Base-by-base conservation (phyloP, 2,329 filamentous ascomycete species). In the Trichophyton schoenleinii region DNA sequence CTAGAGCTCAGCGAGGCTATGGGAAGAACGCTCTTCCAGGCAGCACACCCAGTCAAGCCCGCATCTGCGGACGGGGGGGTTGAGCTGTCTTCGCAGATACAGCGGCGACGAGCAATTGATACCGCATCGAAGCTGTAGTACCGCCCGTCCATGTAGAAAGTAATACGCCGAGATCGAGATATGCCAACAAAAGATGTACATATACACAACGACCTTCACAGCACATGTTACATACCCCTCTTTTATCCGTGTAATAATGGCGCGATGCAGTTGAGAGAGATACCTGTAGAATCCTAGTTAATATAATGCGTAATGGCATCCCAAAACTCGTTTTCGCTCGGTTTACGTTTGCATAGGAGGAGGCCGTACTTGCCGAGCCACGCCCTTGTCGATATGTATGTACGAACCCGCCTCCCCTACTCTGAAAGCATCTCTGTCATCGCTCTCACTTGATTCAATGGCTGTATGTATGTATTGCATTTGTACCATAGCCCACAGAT, bases 1-100 rank as follows among this genome's bases (percentile, higher is more conserved):
- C 74, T 97, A 42, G 78, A 80, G 5, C 79, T 97, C 66, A 87
- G 88, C 7, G 91, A 95, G 69, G 73, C 81, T 55, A 80, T 96
- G 8, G 91, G 90, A 0, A 74, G 78, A 59, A 79, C 80, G 63
- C 72, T 97, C 20, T 96, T 89, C 57, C 67, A 70, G 42, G 71
- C 63, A 36, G 71, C 73, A 0, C 66, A 70, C 31, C 31, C 36
- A n/a, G 57, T 42, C 36, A 44, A 46, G 13, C 28, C 44, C 1
- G 58, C 61, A 36, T 36, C 58, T 64, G 68, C 0, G 25, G 65
- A 65, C 1, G 69, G 64, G 41, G 67, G 69, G 6, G 60, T 69
- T 36, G 67, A 72, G 62, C 66, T 74, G 5, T 73, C 71, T 18
- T 70, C 72, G 1, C 71, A 68, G 18, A 68, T 72, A 57, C 69